Base-by-base conservation (phyloP, 2,329 filamentous ascomycete genomes). In the Diaporthe sp. region DNA sequence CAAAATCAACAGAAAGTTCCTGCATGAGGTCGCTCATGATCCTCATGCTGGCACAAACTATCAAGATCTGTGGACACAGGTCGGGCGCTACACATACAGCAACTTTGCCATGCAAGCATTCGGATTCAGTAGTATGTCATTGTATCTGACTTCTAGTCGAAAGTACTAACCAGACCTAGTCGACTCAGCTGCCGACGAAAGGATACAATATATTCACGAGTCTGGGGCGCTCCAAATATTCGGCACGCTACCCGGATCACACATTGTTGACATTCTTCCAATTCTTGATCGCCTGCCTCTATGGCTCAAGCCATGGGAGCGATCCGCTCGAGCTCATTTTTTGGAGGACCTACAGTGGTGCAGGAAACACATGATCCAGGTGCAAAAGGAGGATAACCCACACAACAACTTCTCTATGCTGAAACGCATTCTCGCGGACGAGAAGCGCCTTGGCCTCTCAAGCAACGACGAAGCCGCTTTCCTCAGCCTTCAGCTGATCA, bases 321-420 rank as follows among this genome's bases (percentile, higher is more conserved):
- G 60, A 33, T 50, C 42, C 9, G 40, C 60, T 33, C 60, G 28
- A 50, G 60, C 40, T 22, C 60, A 50, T 13, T 47, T 66, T 8
- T 42, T 66, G 28, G 3, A 66, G 12, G 60, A 66, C 19, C 60
- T 66, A 19, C 60, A 66, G 40, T 66, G 60, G 40, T 66, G 60
- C 40, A 33, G 60, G 42, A 47, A 47, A 13, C 60, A 66, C 19
- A 66, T 50, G 60, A 2, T 66, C 25, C 60, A 66, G 19, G 60
- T 66, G 60, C 60, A 66, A 50, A 66, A 50, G 19, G 40, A 66
- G 42, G 60, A 66, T 19, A 66, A 66, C 60, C 60, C 60, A 8
- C 60, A 66, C 7, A 66, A 47, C 3, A 66, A 66, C 12, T 66
- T 50, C 17, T 66, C 42, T 25, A 66, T 50, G 60, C 60, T 66